Percentiles rank a stretch among this genome's conserved stretches.
Evolutionary conservation across 2,329 filamentous ascomycete species (phyloP).

Genomic region (Aspergillus hiratsukae): DNA sequence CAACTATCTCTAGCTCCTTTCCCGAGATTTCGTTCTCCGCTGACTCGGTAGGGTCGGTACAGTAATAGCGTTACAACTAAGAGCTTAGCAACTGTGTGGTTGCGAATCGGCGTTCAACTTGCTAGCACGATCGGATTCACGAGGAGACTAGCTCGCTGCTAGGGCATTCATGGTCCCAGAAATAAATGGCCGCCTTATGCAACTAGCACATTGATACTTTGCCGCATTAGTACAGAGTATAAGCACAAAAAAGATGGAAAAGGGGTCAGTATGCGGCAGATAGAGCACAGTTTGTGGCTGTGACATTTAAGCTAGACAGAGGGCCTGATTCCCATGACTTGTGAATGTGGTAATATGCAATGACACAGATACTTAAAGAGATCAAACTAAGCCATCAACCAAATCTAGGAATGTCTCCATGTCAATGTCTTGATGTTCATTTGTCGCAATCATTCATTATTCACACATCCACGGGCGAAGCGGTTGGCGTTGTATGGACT

Average conservation of each 20-base stretch:
- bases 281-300: not conserved
- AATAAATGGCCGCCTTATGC: conserved; percentile 7
- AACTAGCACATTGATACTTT: conserved; percentile 15
- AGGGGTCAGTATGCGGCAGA: not conserved
- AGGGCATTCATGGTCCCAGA: conserved; percentile 4
- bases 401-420: not conserved
- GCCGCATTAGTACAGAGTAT: conserved; percentile 2
- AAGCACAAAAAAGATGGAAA: not conserved
- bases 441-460: not conserved
- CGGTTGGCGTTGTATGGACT: conserved; percentile 4
- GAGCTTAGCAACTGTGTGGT: conserved; percentile 10
- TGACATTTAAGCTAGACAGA: not conserved
- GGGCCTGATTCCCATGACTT: not conserved
- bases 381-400: not conserved
- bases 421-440: not conserved
- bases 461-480: conserved; percentile 1
- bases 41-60: not conserved
- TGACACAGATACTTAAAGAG: not conserved
- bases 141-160: conserved; percentile 2
- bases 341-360: too few species aligned
- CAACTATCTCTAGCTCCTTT: not conserved
- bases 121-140: not conserved
- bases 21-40: not conserved
- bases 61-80: conserved; percentile 17
- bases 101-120: conserved; percentile 16